Base-by-base conservation (phyloP, 495 filamentous ascomycete species). In the Rusavskia elegans region DNA sequence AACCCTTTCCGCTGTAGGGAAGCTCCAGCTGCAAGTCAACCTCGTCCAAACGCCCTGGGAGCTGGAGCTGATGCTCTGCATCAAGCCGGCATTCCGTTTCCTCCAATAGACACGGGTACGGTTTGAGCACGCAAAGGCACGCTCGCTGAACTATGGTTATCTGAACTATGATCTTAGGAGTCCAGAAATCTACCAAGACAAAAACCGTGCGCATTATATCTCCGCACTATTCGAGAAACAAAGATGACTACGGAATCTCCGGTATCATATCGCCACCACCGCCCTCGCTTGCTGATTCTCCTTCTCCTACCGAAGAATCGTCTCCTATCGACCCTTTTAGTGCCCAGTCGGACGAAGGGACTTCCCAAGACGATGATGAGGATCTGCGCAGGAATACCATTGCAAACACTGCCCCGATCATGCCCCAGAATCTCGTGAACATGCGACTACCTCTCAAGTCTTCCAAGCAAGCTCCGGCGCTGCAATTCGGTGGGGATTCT, bases 171-270 rank as follows among this genome's bases (percentile, higher is more conserved):
- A 52, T 20, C 25, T n/a, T 21, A 61, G 59, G 55, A n/a, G 74
- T 95, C 11, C 89, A 92, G 54, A 73, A 71, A 17, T 82, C 83
- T 44, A 88, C 92, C 6, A 68, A 81, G 65, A 71, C 78, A 46
- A 88, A 92, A 76, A 94, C 72, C 40, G 70, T 97, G 57, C 88
- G 89, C 42, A 76, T 99, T 61, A 89, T 97, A 25, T 62, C 59
- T 10, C 59, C 59, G 13, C 59, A 59, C 46, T 59, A 58, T 46
- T 52, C 59, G 16, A 48, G 57, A 23, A 44, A 50, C 32, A 55
- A 55, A 20, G 51, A 49, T 16, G 44, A 55, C 19, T 21, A 57
- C 45, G 30, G 32, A n/a, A 40, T 46, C 20, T 45, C 48, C 20
- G 17, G 45, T 16, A 51, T n/a, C 19, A 42, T 53, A 29, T 46